A percentile compares a stretch with the other conserved stretches of the same genome.
Evolutionary conservation across 768 basidiomycete genomes (phyloP).

Genomic region (Lentinula sp.): DNA sequence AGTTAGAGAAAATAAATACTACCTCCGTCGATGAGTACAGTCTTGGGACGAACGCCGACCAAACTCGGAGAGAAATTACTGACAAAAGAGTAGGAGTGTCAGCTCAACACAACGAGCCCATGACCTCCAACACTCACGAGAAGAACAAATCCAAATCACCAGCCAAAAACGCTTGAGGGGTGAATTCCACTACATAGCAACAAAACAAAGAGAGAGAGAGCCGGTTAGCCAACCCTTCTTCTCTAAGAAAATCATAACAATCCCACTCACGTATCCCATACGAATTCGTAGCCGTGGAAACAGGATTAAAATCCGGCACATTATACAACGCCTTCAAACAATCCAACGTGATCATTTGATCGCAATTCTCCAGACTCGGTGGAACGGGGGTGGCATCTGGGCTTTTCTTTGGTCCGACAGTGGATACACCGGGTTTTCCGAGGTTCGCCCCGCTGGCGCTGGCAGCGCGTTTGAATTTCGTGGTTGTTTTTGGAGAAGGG

Average conservation of each 20-base stretch:
- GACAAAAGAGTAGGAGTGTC: background rate
- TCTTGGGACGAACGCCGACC: slow-evolving; percentile 23
- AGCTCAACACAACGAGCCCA: background rate
- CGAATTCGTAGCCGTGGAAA: slow-evolving; percentile 24
- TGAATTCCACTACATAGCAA: slow-evolving; percentile 27
- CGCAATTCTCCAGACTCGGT: slow-evolving; percentile 22
- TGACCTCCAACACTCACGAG: background rate
- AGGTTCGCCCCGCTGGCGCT: slow-evolving; percentile 6
- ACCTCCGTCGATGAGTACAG: slow-evolving; percentile 32
- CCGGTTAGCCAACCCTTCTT: background rate
- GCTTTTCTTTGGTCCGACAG: slow-evolving; percentile 13
- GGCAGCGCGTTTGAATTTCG: slow-evolving; percentile 8
- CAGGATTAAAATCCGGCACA: slow-evolving; percentile 23
- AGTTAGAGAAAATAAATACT: background rate
- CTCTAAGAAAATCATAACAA: background rate
- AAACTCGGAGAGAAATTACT: slow-evolving; percentile 28
- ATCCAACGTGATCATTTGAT: slow-evolving; percentile 28
- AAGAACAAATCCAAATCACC: slow-evolving; percentile 24
- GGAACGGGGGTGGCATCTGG: slow-evolving; percentile 10
- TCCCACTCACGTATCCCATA: slow-evolving; percentile 27
- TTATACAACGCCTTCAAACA: slow-evolving; percentile 36
- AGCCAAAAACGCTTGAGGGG: slow-evolving; percentile 30
- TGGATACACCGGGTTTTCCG: slow-evolving; percentile 11
- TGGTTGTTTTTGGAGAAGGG: background rate
- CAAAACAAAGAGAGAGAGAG: background rate